Percentiles rank a stretch among this genome's conserved stretches.
Evolutionary conservation across 345 rosid species (phyloP).

Genomic region (Corchorus capsularis): DNA sequence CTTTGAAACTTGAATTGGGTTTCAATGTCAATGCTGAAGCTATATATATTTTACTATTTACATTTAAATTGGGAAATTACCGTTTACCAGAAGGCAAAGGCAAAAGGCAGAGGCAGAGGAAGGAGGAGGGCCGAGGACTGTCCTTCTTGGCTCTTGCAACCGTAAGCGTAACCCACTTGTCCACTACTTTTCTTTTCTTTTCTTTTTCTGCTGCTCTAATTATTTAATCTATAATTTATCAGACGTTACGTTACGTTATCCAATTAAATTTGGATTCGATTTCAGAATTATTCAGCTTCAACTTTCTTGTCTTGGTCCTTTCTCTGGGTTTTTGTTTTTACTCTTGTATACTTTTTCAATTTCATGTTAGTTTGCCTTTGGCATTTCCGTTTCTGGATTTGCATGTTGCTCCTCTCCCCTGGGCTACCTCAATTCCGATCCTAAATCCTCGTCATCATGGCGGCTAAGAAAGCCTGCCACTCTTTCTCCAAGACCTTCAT

Average conservation of each 20-base stretch:
- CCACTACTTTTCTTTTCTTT: neutral
- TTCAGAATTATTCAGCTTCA: neutral
- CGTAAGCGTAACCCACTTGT: neutral
- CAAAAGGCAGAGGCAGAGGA: too few species aligned
- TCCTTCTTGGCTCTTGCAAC: neutral
- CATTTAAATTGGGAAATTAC: neutral
- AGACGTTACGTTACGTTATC: neutral
- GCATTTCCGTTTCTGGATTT: slow-evolving; percentile 7
- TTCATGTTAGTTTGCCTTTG: neutral
- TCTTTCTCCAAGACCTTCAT: slow-evolving; percentile 61
- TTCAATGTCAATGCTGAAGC: too few species aligned
- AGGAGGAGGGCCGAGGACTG: neutral
- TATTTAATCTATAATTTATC: neutral
- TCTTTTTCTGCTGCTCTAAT: neutral
- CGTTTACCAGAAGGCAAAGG: too few species aligned
- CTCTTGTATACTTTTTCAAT: too few species aligned
- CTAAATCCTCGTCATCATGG: slow-evolving; percentile 40
- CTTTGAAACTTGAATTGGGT: too few species aligned
- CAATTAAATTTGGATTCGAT: neutral
- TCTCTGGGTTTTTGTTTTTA: neutral
- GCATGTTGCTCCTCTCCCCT: neutral
- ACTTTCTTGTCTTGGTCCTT: too few species aligned
- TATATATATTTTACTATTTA: too few species aligned
- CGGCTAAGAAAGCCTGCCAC: slow-evolving; percentile 66
- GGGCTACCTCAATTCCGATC: neutral